These are phyloP conservation scores for Lasiosphaeris hirsuta DNA, from an alignment of 495 filamentous ascomycete genomes.

Conservation along the genomic window DNA sequence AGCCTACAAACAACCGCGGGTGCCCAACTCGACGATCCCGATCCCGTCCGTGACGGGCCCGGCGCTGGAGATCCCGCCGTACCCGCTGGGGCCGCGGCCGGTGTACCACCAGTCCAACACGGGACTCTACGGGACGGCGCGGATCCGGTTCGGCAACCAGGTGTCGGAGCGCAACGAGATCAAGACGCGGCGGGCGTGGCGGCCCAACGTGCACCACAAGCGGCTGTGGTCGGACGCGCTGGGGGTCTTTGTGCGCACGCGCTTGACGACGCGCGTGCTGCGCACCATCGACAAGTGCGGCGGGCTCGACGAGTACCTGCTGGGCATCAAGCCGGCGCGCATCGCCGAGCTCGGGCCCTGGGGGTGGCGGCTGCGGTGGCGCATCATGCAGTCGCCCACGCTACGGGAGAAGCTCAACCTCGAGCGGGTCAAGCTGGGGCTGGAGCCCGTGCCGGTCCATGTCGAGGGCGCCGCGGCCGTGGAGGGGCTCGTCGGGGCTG, in stretches of 20 bases:
- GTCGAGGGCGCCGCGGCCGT: conserved; percentile 31
- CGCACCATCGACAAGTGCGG: conserved; percentile 84
- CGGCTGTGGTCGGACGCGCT: conserved; percentile 69
- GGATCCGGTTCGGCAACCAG: conserved; percentile 88
- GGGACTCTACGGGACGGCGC: conserved; percentile 75
- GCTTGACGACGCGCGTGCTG: conserved; percentile 72
- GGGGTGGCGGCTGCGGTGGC: conserved; percentile 85
- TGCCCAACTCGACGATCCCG: conserved; percentile 26
- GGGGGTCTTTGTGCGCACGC: conserved; percentile 61
- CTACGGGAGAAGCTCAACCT: conserved; percentile 57
- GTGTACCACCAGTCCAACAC: conserved; percentile 84
- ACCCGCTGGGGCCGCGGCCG: conserved; percentile 77
- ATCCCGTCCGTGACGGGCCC: conserved; percentile 29
- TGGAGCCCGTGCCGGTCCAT: conserved; percentile 39
- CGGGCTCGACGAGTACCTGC: conserved; percentile 85
- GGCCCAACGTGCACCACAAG: conserved; percentile 80
- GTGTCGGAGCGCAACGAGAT: conserved; percentile 71
- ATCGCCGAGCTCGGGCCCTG: conserved; percentile 80
- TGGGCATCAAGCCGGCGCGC: conserved; percentile 67
- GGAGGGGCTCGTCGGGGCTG: conserved; percentile 18
- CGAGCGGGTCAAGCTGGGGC: conserved; percentile 47
- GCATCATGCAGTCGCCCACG: conserved; percentile 69
- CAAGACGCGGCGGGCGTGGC: conserved; percentile 84
- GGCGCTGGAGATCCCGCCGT: conserved; percentile 56
- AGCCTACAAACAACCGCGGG: conserved; percentile 23